These are phyloP conservation scores for Santalum album DNA, from an alignment of 164 flowering plant species.

Conservation along the genomic window DNA sequence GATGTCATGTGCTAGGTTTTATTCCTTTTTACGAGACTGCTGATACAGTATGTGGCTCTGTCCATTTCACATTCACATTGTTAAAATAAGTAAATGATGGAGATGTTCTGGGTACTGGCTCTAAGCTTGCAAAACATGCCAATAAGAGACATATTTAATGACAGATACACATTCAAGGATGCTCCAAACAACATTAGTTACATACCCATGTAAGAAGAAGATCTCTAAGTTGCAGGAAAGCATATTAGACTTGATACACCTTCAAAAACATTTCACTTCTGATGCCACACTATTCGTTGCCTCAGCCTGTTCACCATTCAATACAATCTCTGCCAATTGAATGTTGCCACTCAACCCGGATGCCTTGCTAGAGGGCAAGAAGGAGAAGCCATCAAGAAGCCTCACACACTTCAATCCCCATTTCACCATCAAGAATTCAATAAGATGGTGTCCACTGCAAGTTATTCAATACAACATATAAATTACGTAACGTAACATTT, in stretches of 20 bases:
- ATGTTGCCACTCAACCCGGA: conserved; percentile 59
- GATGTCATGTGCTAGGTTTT: no score
- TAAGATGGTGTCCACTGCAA: conserved; percentile 87
- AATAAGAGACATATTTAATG: no score
- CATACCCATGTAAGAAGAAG: no score
- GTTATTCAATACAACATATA: neutral
- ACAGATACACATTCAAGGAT: no score
- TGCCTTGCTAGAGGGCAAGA: conserved; percentile 67
- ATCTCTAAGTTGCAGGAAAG: no score
- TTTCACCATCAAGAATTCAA: conserved; percentile 86
- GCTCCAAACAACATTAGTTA: no score
- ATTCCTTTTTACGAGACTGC: no score
- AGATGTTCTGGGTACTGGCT: no score
- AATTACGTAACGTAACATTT: neutral
- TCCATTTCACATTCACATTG: no score
- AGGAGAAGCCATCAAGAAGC: conserved; percentile 76
- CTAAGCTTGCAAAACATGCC: no score
- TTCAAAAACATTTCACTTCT: neutral
- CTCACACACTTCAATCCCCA: conserved; percentile 86
- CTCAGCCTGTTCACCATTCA: conserved; percentile 15
- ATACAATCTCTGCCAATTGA: conserved; percentile 69
- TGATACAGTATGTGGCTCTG: no score
- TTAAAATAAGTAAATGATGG: no score
- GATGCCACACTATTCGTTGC: neutral
- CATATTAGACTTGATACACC: neutral